phyloP scores from a whole-genome alignment of 306 rosid genomes.

The Psophocarpus tetragonolobus region DNA sequence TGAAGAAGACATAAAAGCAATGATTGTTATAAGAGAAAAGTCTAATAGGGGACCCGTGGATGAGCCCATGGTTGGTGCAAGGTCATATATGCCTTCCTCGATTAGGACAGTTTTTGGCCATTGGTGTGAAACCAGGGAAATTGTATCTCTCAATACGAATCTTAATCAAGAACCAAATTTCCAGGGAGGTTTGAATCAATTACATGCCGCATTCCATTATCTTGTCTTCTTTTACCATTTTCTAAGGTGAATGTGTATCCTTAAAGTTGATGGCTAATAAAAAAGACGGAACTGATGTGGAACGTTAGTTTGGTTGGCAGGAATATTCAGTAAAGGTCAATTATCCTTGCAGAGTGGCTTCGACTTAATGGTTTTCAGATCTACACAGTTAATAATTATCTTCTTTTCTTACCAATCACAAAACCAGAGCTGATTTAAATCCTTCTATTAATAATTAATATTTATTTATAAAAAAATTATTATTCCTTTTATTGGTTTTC shows the following conservation, averaged over 20 bases:
- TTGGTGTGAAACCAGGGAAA: conserved; percentile 29
- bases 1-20: neutral
- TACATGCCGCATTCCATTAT: neutral
- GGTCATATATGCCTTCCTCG: conserved; percentile 13
- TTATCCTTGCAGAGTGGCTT: too few relatives aligned
- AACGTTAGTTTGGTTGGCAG: too few relatives aligned
- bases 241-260: neutral
- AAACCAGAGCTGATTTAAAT: too few relatives aligned
- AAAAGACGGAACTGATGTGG: too few relatives aligned
- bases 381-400: too few relatives aligned
- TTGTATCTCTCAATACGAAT: conserved; percentile 8
- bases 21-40: neutral
- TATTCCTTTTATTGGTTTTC: too few relatives aligned
- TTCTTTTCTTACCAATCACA: too few relatives aligned
- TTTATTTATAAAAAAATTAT: too few relatives aligned
- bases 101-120: conserved; percentile 6
- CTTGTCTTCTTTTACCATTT: neutral
- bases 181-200: neutral
- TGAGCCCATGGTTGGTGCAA: conserved; percentile 26
- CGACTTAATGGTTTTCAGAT: too few relatives aligned
- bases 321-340: too few relatives aligned
- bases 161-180: conserved; percentile 1
- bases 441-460: too few relatives aligned
- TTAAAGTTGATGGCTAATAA: too few relatives aligned
- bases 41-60: conserved; percentile 13